Conservation (phyloP, 169 alveolate species). For the Ichthyophthirius multifiliis region DNA sequence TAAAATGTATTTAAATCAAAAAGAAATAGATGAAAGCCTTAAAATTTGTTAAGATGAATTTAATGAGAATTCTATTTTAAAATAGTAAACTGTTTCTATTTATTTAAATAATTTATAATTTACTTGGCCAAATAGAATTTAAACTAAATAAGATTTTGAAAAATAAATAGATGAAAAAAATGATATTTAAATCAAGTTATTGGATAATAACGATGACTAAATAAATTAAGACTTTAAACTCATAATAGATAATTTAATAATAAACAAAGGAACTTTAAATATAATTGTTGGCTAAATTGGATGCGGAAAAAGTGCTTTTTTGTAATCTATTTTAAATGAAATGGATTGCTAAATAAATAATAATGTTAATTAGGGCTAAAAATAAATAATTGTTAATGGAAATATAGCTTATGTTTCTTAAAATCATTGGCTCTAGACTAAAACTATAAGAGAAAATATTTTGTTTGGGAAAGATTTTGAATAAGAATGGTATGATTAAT, state of each 20-base stretch:
- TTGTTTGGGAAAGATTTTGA: slow-evolving; percentile 44
- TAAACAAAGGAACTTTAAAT: slow-evolving; percentile 10
- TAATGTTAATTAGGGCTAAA: not conserved
- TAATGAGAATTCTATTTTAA: not conserved
- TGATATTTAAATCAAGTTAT: too few species aligned
- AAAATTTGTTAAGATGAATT: not conserved
- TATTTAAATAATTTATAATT: too few species aligned
- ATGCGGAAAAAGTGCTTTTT: slow-evolving; percentile 30
- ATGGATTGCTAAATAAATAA: not conserved
- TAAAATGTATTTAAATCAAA: not conserved
- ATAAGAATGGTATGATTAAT: slow-evolving; percentile 37
- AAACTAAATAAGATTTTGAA: too few species aligned
- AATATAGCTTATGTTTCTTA: slow-evolving; percentile 49
- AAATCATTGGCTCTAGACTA: slow-evolving; percentile 56
- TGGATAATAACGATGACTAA: too few species aligned
- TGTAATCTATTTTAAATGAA: slow-evolving; percentile 27
- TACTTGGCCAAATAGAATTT: too few species aligned
- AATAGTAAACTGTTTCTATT: too few species aligned
- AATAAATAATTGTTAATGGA: not conserved
- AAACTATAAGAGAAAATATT: slow-evolving; percentile 53
- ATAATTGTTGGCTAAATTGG: slow-evolving; percentile 31
- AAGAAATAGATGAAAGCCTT: not conserved
- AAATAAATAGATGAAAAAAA: too few species aligned
- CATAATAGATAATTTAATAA: too few species aligned
- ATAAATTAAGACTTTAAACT: too few species aligned